Evolutionary conservation across 139 green algal species (phyloP), one percentile per base, ranked within the genome.

Genomic region (Marvania coccoides): DNA sequence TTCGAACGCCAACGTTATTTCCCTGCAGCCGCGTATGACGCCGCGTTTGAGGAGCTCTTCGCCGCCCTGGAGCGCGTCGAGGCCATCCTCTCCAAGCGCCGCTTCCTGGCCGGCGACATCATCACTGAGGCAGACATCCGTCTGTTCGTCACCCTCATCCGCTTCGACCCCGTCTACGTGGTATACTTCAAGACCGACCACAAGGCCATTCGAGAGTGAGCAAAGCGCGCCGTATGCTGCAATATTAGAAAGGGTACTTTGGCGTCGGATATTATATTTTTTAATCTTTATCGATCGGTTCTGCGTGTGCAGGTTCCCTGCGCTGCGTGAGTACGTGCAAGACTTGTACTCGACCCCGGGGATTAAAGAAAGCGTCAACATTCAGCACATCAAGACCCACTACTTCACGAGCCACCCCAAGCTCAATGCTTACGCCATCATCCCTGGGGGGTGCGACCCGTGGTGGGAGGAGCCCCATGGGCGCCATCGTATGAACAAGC

Each of bases 171-270:
- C 28, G 78, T 83, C 23, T 69, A 69, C 46, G 45, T 69, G 3
- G 62, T 95, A 2, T 96, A 98, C 77, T 99, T 97, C 82, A 99
- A 98, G 76, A 92, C 83, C 58, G 95, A 92, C 69, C 89, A 88
- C 61, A 82, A 78, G 73, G 47, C 39, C 46, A 79, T 79, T 19
- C 40, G 39, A 26, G 46, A 74, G 58, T 71, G n/a, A n/a, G n/a
- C n/a, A n/a, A n/a, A n/a, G n/a, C n/a, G n/a, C n/a, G n/a, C n/a
- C n/a, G n/a, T n/a, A n/a, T n/a, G n/a, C n/a, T n/a, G n/a, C n/a
- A n/a, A n/a, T n/a, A n/a, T n/a, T n/a, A n/a, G n/a, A n/a, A n/a
- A n/a, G n/a, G n/a, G n/a, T n/a, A n/a, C n/a, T n/a, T n/a, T n/a
- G n/a, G n/a, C n/a, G n/a, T n/a, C n/a, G n/a, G n/a, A n/a, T n/a